phyloP scores from a whole-genome alignment of 2,329 filamentous ascomycete species.

The Trichoderma arundinaceum region DNA sequence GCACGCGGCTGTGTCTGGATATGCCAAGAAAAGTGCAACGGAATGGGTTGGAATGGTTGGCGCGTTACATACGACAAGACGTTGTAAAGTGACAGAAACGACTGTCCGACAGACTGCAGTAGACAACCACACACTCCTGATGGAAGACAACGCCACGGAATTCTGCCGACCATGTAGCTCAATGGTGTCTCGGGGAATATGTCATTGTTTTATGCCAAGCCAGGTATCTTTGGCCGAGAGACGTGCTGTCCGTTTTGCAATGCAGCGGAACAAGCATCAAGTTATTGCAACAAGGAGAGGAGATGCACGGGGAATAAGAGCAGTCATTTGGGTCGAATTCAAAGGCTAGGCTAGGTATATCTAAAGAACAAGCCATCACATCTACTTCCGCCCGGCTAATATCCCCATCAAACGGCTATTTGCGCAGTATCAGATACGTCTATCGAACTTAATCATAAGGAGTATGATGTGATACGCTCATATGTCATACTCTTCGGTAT shows the following conservation, averaged over 20 bases:
- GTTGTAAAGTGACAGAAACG: not conserved
- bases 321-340: not conserved
- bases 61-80: not conserved
- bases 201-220: not conserved
- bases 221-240: not conserved
- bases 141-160: not conserved
- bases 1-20: not conserved
- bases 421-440: slow-evolving; percentile 8
- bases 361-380: not conserved
- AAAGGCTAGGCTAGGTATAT: slow-evolving; percentile 10
- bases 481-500: not conserved
- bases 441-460: not conserved
- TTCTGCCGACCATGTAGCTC: not conserved
- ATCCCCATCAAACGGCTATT: not conserved
- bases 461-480: not conserved
- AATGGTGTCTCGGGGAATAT: not conserved
- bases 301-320: not conserved
- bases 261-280: not conserved
- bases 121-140: not conserved
- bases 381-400: not conserved
- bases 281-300: not conserved
- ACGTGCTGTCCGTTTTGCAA: not conserved
- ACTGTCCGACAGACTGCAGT: not conserved
- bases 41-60: not conserved
- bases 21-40: not conserved